Base-by-base conservation (phyloP, 257 asterid genomes). In the Solanum phureja region DNA sequence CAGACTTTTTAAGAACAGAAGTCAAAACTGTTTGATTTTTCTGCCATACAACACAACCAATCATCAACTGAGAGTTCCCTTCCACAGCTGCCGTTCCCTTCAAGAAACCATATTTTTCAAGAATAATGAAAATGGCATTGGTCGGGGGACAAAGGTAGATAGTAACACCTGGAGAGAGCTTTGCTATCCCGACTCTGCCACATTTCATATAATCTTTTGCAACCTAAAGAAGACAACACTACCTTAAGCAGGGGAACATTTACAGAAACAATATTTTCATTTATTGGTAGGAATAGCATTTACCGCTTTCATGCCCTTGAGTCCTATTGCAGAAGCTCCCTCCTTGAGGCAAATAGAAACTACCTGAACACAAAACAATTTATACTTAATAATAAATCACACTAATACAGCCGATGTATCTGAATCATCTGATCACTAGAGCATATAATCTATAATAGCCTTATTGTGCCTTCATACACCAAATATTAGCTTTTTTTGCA, bases 21-120 rank as follows among this genome's bases (percentile, higher is more conserved):
- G 72, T 79, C 49, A 83, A 64, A 46, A 77, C 33, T 24, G 66
- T 73, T 49, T 11, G 90, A 66, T 84, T 87, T 40, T 87, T 89
- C 73, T 85, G 71, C 91, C 92, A 87, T 31, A 90, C 89, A 34
- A 90, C 90, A 85, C 91, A 89, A 75, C 92, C 92, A 76, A 90
- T 83, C 66, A 89, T 56, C 33, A 86, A 58, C 71, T 87, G 88
- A 23, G 86, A 86, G 34, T 64, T 89, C 68, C 69, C 89, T 62
- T 87, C 88, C 12, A 49, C 69, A 74, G 87, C 90, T 19, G 88
- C 72, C 42, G 52, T 46, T 64, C 87, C 91, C 82, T 82, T 83
- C 12, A 89, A 83, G 66, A 82, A 85, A 21, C 90, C 90, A 11
- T 83, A 73, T 58, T 87, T 89, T 60, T 86, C 90, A 49, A 90